Conservation (phyloP, 768 basidiomycete species). For the Hericium erinaceus region DNA sequence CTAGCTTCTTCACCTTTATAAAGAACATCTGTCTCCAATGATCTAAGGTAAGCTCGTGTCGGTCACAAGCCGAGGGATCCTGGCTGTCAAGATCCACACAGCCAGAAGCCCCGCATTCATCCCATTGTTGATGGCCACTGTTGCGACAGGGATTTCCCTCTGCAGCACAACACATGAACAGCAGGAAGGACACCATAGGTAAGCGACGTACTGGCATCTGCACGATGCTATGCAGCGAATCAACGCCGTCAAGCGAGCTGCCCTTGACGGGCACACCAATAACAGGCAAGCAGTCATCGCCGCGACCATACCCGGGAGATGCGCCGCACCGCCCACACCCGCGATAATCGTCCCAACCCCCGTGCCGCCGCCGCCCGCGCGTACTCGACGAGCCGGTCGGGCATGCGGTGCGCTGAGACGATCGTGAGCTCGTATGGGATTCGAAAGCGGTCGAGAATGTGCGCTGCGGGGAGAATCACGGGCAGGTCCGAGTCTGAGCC, state of each 20-base stretch:
- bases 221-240: slow-evolving; percentile 92
- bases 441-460: slow-evolving; percentile 67
- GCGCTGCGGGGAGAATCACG: slow-evolving; percentile 82
- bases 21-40: slow-evolving; percentile 66
- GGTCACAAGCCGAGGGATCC: slow-evolving; percentile 60
- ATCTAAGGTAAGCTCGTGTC: slow-evolving; percentile 68
- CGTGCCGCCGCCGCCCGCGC: slow-evolving; percentile 62
- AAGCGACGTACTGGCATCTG: slow-evolving; percentile 90
- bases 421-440: slow-evolving; percentile 92
- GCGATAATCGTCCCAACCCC: slow-evolving; percentile 77
- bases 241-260: slow-evolving; percentile 87
- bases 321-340: slow-evolving; percentile 95
- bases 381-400: slow-evolving; percentile 75
- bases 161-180: slow-evolving; percentile 22
- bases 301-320: slow-evolving; percentile 97
- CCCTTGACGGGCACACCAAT: slow-evolving; percentile 97
- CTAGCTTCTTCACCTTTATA: slow-evolving; percentile 67
- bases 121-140: slow-evolving; percentile 93
- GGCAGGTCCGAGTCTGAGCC: slow-evolving; percentile 98
- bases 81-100: slow-evolving; percentile 72
- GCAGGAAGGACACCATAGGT: slow-evolving; percentile 1
- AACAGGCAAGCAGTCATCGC: slow-evolving; percentile 87
- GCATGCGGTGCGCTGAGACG: slow-evolving; percentile 94
- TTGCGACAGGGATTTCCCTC: slow-evolving; percentile 96
- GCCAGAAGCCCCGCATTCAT: slow-evolving; percentile 91